phyloP scores from a whole-genome alignment of 2,329 filamentous ascomycete species.

The Trichothecium sympodiale region DNA sequence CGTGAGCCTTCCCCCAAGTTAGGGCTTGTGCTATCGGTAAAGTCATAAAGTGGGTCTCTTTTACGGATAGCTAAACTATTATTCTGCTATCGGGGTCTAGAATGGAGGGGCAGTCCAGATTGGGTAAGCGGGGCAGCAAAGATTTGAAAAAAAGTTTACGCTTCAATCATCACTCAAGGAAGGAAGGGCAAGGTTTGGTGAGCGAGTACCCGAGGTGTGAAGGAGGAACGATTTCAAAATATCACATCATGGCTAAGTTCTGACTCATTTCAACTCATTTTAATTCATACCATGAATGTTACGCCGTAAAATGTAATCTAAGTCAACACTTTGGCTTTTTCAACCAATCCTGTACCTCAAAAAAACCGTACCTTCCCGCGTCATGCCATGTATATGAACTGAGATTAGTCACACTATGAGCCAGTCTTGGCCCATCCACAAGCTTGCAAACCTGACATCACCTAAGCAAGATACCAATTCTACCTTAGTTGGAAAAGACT shows the following conservation, averaged over 20 bases:
- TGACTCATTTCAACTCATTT: too few species aligned
- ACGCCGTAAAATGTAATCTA: too few species aligned
- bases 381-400: not conserved
- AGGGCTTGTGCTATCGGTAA: conserved; percentile 4
- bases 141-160: conserved; percentile 11
- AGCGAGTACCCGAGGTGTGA: conserved; percentile 14
- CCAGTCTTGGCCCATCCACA: not conserved
- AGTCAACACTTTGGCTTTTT: too few species aligned
- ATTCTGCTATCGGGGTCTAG: not conserved
- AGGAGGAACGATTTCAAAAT: too few species aligned
- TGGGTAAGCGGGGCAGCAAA: not conserved
- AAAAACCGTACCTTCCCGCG: not conserved
- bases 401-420: conserved; percentile 5
- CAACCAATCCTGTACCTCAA: too few species aligned
- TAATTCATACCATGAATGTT: too few species aligned
- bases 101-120: conserved; percentile 2
- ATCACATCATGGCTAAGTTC: too few species aligned
- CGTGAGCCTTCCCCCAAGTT: conserved; percentile 4
- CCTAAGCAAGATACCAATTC: too few species aligned
- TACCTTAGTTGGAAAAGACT: too few species aligned
- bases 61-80: conserved; percentile 2
- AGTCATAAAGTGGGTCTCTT: conserved; percentile 3
- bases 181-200: conserved; percentile 22
- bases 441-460: too few species aligned
- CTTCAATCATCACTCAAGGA: conserved; percentile 18